A percentile compares a stretch with the other conserved stretches of the same genome.
Evolutionary conservation across 2,329 filamentous ascomycete genomes (phyloP).

Genomic region (Ceratocystiopsis minuta): DNA sequence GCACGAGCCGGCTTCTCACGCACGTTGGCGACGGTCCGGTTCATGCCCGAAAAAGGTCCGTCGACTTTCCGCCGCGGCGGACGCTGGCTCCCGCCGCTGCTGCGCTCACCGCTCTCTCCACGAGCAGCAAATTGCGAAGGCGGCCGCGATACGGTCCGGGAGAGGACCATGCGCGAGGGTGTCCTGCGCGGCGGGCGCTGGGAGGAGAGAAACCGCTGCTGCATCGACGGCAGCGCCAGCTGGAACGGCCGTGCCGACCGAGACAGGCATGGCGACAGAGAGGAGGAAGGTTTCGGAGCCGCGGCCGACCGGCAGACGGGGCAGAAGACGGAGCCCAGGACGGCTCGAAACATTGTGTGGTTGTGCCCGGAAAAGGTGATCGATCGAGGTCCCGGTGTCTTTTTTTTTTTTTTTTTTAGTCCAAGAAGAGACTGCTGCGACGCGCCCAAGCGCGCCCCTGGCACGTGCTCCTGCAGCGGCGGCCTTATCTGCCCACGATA

Average conservation of each 20-base stretch:
- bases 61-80: slow-evolving; percentile 21
- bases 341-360: slow-evolving; percentile 8
- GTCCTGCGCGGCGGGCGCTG: slow-evolving; percentile 3
- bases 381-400: too few relatives aligned
- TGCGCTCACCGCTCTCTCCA: too few relatives aligned
- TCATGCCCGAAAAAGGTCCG: slow-evolving; percentile 38
- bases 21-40: slow-evolving; percentile 31
- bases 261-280: too few relatives aligned
- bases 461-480: too few relatives aligned
- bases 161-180: slow-evolving; percentile 41
- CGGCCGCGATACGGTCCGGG: slow-evolving; percentile 28
- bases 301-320: slow-evolving; percentile 8
- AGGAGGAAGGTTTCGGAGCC: too few relatives aligned
- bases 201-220: slow-evolving; percentile 5
- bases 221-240: background rate
- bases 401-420: too few relatives aligned
- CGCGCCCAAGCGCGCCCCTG: too few relatives aligned
- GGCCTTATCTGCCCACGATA: too few relatives aligned
- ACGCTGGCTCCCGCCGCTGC: background rate
- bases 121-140: too few relatives aligned
- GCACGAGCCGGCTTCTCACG: slow-evolving; percentile 10
- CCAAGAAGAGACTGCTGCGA: too few relatives aligned
- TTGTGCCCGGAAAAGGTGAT: too few relatives aligned
- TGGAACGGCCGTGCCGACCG: background rate
- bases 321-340: slow-evolving; percentile 5